Evolutionary conservation across 2,329 filamentous ascomycete species (phyloP).

Genomic region (Colletotrichum acutatum): DNA sequence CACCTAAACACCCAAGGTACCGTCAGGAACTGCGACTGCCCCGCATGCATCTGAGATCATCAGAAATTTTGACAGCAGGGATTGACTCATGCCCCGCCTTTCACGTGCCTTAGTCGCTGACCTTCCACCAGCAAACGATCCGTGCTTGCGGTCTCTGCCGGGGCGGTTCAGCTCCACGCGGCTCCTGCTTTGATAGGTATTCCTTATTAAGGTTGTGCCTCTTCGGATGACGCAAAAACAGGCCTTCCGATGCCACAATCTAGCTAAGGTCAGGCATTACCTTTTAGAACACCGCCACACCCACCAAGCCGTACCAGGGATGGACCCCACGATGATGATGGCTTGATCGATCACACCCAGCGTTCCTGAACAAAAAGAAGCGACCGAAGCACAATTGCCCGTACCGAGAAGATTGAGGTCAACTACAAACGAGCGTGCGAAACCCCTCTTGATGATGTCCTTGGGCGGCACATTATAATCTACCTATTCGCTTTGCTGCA

Average conservation of each 20-base stretch:
- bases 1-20: too few relatives aligned
- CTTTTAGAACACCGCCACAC: background rate
- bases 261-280: background rate
- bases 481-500: background rate
- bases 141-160: conserved; percentile 12
- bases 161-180: background rate
- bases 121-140: conserved; percentile 3
- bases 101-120: conserved; percentile 22
- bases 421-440: background rate
- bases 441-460: conserved; percentile 8
- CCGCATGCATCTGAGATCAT: conserved; percentile 37
- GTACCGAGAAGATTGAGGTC: background rate
- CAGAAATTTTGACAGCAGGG: conserved; percentile 33
- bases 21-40: conserved; percentile 21
- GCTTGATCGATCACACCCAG: conserved; percentile 20
- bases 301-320: background rate
- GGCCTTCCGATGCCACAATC: background rate
- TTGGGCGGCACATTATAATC: conserved; percentile 6
- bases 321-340: conserved; percentile 28
- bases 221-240: conserved; percentile 18
- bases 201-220: too few relatives aligned
- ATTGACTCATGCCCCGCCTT: conserved; percentile 33
- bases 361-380: background rate
- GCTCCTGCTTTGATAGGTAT: background rate
- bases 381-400: conserved; percentile 1